These are phyloP conservation scores for Blastocystis sp. DNA, from an alignment of 352 stramenopile species.

Conservation along the genomic window DNA sequence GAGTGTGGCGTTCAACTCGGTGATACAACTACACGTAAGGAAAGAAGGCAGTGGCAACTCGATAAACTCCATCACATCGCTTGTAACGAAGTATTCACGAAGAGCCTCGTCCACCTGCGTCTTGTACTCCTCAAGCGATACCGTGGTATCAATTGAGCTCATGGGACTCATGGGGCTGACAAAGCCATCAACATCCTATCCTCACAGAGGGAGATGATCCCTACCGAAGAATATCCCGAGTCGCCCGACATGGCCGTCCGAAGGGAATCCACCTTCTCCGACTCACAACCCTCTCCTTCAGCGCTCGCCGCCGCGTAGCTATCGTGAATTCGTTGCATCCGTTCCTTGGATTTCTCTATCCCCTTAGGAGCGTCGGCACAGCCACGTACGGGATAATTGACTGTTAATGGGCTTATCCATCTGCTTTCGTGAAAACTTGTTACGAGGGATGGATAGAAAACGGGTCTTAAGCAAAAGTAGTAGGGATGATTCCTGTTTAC, in stretches of 20 bases:
- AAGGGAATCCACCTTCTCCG: neutral
- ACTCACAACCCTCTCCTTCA: neutral
- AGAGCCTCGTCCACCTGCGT: constrained; percentile 84
- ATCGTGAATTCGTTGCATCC: constrained; percentile 9
- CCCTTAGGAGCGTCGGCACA: neutral
- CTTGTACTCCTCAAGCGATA: constrained; percentile 81
- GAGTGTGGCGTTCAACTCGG: constrained; percentile 73
- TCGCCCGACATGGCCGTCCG: neutral
- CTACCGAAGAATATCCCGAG: constrained; percentile 17
- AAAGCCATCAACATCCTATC: constrained; percentile 25
- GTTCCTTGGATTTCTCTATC: constrained; percentile 35
- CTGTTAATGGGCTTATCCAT: constrained; percentile 42
- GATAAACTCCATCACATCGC: constrained; percentile 70
- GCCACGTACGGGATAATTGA: constrained; percentile 38
- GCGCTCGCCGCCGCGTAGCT: neutral
- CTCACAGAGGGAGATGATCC: neutral
- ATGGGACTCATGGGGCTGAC: constrained; percentile 14
- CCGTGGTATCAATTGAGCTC: neutral
- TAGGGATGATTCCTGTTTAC: neutral
- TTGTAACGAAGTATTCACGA: constrained; percentile 82
- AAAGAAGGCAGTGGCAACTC: constrained; percentile 6
- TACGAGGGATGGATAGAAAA: constrained; percentile 31
- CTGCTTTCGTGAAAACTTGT: constrained; percentile 1
- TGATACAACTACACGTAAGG: constrained; percentile 70
- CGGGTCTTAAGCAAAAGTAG: neutral